Base-by-base conservation (phyloP, 2,329 filamentous ascomycete species). In the Botrytis fragariae region DNA sequence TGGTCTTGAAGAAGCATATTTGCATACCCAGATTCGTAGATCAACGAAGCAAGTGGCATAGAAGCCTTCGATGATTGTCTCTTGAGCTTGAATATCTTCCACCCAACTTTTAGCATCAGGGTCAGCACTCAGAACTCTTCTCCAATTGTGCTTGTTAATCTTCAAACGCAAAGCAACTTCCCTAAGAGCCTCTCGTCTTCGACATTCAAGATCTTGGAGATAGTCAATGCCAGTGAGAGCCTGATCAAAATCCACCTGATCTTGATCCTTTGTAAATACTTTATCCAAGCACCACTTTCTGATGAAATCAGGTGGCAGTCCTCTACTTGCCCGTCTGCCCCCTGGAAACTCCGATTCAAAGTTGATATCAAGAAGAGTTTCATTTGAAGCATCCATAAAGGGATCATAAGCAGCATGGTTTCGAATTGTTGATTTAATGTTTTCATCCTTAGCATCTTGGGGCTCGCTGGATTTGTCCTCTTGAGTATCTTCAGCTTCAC, bases 11-110 rank as follows among this genome's bases (percentile, higher is more conserved):
- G 16, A 12, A 60, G 25, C 10, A 29, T 37, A 61, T 45, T 25
- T 20, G 20, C 76, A 35, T 76, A 80, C 79, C 79, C 79, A 81
- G 29, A 80, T 76, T 25, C 79, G 69, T 2, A 80, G 69, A 68
- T 78, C 77, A 29, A 81, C 39, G 39, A 74, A 79, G 22, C 78
- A 37, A 20, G 61, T 65, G 9, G 77, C 76, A 71, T 80, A 80
- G 14, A 71, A 60, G 5, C 45, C 54, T 48, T 78, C 76, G 20
- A 78, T 76, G 0, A 73, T 68, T 22, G 75, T 57, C 42, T 79
- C 78, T 29, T 75, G 72, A 18, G 72, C 71, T 64, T 78, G 76
- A 25, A 78, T 74, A 20, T 70, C 59, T 37, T 77, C 74, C 20
- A 80, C 75, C 79, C 79, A 80, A 32, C 35, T 54, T 42, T 72